Base-by-base conservation (phyloP, 768 basidiomycete species). In the Saitozyma podzolica region DNA sequence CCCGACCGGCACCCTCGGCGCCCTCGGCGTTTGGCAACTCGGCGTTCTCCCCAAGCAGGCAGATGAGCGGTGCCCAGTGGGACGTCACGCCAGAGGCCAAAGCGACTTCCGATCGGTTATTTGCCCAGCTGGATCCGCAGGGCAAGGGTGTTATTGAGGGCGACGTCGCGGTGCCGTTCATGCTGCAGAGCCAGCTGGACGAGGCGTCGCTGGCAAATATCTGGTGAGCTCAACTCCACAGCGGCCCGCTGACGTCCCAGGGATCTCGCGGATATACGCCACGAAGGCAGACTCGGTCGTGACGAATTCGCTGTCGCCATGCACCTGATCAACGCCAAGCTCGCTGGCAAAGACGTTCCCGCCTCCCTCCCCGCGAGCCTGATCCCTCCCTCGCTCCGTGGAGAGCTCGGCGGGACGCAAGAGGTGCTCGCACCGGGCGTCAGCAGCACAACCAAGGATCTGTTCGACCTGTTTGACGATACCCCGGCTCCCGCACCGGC, bases 271-370 rank as follows among this genome's bases (percentile, higher is more conserved):
- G 95, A 98, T 74, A 84, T 97, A 20, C 86, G 89, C 64, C 89
- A 88, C 56, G 89, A 95, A 60, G 96, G 96, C 1, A 85, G 84
- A 58, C 83, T 99, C 53, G 92, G 88, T 3, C 85, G 87, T 56
- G 94, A 97, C 54, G 91, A 92, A 13, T 98, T 99, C 78, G 95
- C 96, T 8, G 88, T 98, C 50, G 96, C 93, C 4, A 86, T 94
- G 86, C 86, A 95, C 80, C 84, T 99, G 42, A 97, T 99, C 70
- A 90, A 91, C 79, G 85, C 85, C 73, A 92, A 88, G 78, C 81
- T 96, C 9, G 83, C 85, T 8, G 93, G 95, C 16, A 86, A 86
- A 64, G 88, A 89, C 2, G 80, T 96, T 50, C 80, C 81, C 3
- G 70, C 82, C 0, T 75, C 80, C n/a, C 82, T 99, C 39, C 91